Evolutionary conservation across 1,139 yeast genomes (phyloP), one percentile per base, ranked within the genome.

Genomic region (Yamadazyma mexicana): DNA sequence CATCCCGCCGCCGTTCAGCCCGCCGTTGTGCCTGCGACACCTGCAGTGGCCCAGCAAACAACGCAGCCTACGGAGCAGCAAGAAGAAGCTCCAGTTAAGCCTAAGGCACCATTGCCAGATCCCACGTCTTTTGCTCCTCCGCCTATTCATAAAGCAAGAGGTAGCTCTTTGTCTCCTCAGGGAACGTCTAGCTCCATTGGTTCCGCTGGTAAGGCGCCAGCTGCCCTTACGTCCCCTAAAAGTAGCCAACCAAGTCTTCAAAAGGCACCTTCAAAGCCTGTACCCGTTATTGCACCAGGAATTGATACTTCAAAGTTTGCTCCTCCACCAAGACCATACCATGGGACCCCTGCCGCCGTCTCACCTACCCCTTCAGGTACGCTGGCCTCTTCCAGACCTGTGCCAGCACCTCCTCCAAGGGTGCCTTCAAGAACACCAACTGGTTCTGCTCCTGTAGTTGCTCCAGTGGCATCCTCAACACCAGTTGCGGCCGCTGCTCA

Each of bases 121-220:
- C 66, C 73, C 1, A 48, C 59, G 1, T 51, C 61, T 17, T 69
- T 72, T 55, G 66, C 73, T 2, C 73, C 75, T 9, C 77, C 77
- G 3, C 77, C 76, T 2, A 47, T 63, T 7, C 71, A 60, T 41
- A 57, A 48, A 43, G 50, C 50, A 34, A 38, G 59, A 33, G 51
- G 58, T 5, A 17, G 42, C 9, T 14, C 31, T 3, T 27, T 44
- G 3, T 35, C 38, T 14, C 36, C 40, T 20, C 28, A 29, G 23
- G 17, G 25, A 3, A 11, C 35, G 5, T 20, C 22, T 8, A 14
- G 32, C 17, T 7, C 38, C 1, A 22, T 43, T 17, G 39, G 40
- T 10, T 14, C 34, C 4, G n/a, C n/a, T n/a, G n/a, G n/a, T n/a
- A n/a, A n/a, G n/a, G n/a, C n/a, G n/a, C n/a, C n/a, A n/a, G n/a